Evolutionary conservation across 345 rosid genomes (phyloP).

Genomic region (Linum tenue): DNA sequence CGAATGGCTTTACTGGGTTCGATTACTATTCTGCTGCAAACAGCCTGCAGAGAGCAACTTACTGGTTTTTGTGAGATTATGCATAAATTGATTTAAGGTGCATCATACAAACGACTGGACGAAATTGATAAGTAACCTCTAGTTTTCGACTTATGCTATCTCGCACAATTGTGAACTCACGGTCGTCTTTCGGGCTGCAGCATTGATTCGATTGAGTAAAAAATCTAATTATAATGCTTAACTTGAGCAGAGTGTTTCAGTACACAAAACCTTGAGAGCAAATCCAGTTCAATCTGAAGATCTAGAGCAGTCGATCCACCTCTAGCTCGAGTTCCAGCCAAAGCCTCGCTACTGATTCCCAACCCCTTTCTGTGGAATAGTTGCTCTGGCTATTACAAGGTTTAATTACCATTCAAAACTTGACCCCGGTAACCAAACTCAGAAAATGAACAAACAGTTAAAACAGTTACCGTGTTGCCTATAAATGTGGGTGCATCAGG

Average conservation of each 20-base stretch:
- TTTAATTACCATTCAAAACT: conserved; percentile 32
- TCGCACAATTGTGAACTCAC: conserved; percentile 76
- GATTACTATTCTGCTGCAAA: conserved; percentile 48
- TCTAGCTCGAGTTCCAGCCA: conserved; percentile 89
- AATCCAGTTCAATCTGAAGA: conserved; percentile 64
- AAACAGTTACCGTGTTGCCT: conserved; percentile 65
- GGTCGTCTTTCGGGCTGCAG: conserved; percentile 74
- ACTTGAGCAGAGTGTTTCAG: not conserved
- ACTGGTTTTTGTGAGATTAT: not conserved
- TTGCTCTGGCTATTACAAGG: conserved; percentile 84
- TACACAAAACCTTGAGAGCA: conserved; percentile 55
- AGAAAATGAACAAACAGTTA: too few species aligned
- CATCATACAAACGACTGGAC: not conserved
- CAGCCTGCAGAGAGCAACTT: conserved; percentile 35
- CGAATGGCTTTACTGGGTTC: conserved; percentile 61
- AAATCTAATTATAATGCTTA: not conserved
- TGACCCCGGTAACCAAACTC: conserved; percentile 12
- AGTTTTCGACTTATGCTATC: conserved; percentile 68
- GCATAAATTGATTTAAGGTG: not conserved
- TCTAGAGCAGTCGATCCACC: conserved; percentile 53
- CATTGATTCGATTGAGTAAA: conserved; percentile 5
- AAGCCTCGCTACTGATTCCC: conserved; percentile 63
- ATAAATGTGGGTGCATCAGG: conserved; percentile 79
- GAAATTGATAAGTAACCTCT: conserved; percentile 36
- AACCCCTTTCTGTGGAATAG: conserved; percentile 69